Percentiles rank a stretch among this genome's conserved stretches.
These are phyloP conservation scores for Colletotrichum aenigma DNA, from an alignment of 2,329 filamentous ascomycete genomes.

Conservation along the genomic window DNA sequence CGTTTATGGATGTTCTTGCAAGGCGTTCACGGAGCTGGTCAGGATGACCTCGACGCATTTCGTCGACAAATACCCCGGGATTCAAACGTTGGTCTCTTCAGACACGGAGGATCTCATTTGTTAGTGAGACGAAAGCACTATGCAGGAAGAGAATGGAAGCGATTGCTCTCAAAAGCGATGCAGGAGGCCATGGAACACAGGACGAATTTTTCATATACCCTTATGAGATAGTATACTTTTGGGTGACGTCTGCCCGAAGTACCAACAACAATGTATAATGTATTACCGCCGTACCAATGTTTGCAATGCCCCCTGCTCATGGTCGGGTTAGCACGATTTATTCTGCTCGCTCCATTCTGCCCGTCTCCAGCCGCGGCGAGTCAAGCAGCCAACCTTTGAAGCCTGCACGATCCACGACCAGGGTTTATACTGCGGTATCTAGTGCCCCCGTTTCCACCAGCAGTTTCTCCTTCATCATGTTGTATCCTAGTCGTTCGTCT, in stretches of 20 bases:
- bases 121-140: neutral
- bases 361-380: neutral
- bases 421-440: neutral
- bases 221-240: neutral
- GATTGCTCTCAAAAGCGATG: neutral
- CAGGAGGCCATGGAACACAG: neutral
- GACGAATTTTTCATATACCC: conserved; percentile 7
- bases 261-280: conserved; percentile 12
- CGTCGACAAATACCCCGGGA: conserved; percentile 9
- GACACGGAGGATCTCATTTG: neutral
- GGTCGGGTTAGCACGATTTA: neutral
- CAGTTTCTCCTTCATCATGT: neutral
- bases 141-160: neutral
- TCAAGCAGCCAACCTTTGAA: neutral
- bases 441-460: neutral
- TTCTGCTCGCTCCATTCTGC: neutral
- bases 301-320: neutral
- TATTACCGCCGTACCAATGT: neutral
- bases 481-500: neutral
- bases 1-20: conserved; percentile 2
- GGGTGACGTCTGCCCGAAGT: neutral
- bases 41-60: neutral
- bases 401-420: neutral
- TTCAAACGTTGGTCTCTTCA: neutral
- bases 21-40: conserved; percentile 9